phyloP scores from a whole-genome alignment of 257 asterid species.

The Cordia subcordata region DNA sequence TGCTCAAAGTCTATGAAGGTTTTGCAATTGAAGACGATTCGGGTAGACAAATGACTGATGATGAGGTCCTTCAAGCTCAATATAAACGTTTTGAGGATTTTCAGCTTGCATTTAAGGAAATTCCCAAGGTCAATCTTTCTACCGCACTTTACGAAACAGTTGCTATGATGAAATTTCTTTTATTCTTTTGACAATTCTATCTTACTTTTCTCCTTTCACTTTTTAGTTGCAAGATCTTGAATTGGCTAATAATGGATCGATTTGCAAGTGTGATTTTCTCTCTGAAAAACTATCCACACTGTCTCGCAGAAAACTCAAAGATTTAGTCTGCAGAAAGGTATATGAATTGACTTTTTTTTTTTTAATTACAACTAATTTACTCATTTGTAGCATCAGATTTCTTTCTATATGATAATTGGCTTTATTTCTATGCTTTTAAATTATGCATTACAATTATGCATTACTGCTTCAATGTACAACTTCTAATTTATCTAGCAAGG shows the following conservation, averaged over 20 bases:
- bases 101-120: slow-evolving; percentile 81
- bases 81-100: slow-evolving; percentile 91
- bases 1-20: slow-evolving; percentile 92
- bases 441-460: too few species aligned
- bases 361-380: neutral
- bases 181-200: slow-evolving; percentile 7
- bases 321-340: slow-evolving; percentile 85
- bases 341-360: slow-evolving; percentile 30
- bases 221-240: slow-evolving; percentile 89
- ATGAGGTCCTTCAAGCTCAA: slow-evolving; percentile 90
- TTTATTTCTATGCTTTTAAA: too few species aligned
- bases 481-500: too few species aligned
- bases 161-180: neutral
- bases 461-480: too few species aligned
- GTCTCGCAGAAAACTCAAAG: slow-evolving; percentile 77
- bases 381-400: neutral
- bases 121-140: slow-evolving; percentile 63
- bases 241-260: slow-evolving; percentile 85
- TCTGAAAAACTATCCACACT: slow-evolving; percentile 79
- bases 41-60: slow-evolving; percentile 98
- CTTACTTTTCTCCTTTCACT: slow-evolving; percentile 2
- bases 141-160: neutral
- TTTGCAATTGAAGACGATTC: slow-evolving; percentile 90
- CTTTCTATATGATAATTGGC: too few species aligned
- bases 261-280: slow-evolving; percentile 76